Evolutionary conservation across 495 filamentous ascomycete species (phyloP).

Genomic region (Penicilliopsis zonata): DNA sequence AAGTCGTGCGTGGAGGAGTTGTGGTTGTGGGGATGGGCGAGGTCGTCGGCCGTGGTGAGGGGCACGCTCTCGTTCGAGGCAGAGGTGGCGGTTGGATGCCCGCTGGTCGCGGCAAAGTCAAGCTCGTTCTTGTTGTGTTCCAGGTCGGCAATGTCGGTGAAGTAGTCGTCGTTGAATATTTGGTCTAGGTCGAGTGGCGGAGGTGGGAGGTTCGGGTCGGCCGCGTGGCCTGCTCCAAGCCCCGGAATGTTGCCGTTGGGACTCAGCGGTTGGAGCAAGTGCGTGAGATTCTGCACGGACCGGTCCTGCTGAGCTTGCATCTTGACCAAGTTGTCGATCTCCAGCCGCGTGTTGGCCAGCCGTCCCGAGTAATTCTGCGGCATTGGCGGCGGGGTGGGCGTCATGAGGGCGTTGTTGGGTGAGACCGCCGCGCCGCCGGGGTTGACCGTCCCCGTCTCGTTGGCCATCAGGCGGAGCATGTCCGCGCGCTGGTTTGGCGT

Average conservation of each 20-base stretch:
- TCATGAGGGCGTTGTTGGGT: conserved; percentile 44
- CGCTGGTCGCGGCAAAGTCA: conserved; percentile 11
- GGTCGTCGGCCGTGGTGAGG: conserved; percentile 9
- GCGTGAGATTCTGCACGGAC: conserved; percentile 58
- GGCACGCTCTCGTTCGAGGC: conserved; percentile 4
- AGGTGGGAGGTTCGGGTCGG: conserved; percentile 25
- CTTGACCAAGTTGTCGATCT: conserved; percentile 62
- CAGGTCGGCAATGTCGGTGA: conserved; percentile 28
- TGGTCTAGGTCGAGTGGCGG: conserved; percentile 53
- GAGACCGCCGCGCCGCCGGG: conserved; percentile 12
- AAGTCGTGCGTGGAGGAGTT: too few species aligned
- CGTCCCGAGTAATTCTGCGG: conserved; percentile 38
- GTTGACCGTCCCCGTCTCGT: conserved; percentile 24
- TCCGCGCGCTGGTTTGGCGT: conserved; percentile 66
- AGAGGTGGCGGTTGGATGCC: conserved; percentile 3
- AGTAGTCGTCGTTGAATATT: conserved; percentile 57
- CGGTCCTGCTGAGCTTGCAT: conserved; percentile 61
- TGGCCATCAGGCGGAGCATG: conserved; percentile 71
- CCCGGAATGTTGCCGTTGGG: conserved; percentile 74
- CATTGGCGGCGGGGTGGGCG: conserved; percentile 47
- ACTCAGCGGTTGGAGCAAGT: conserved; percentile 61
- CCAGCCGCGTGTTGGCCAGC: conserved; percentile 51
- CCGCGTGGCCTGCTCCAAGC: conserved; percentile 35
- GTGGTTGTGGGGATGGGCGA: conserved; percentile 11
- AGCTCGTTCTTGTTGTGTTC: conserved; percentile 18